Percentiles rank a stretch among this genome's conserved stretches.
Evolutionary conservation across 139 green algal genomes (phyloP).

Genomic region (Trebouxia sp.): DNA sequence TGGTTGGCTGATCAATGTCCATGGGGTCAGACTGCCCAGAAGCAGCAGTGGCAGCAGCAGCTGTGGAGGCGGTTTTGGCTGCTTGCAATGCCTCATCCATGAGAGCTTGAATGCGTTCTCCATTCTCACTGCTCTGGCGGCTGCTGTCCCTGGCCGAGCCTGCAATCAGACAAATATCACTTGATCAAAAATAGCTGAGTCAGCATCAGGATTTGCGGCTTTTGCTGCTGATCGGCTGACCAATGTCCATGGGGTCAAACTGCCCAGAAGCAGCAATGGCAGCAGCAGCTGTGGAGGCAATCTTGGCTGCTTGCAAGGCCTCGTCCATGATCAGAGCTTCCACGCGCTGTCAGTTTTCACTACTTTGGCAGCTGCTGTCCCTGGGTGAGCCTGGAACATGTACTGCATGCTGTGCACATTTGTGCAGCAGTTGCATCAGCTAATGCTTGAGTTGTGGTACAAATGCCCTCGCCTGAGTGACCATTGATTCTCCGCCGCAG

Average conservation of each 20-base stretch:
- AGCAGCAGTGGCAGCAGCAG: background rate
- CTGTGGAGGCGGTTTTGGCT: background rate
- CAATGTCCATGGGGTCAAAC: background rate
- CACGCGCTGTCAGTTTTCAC: background rate
- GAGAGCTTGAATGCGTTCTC: background rate
- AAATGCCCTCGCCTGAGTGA: no score
- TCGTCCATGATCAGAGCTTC: background rate
- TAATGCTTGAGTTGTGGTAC: no score
- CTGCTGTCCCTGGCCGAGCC: background rate
- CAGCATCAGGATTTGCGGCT: no score
- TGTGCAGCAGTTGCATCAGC: no score
- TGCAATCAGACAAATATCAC: background rate
- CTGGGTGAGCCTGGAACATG: background rate
- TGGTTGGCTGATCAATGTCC: background rate
- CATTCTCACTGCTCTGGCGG: background rate
- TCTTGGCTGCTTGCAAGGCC: background rate
- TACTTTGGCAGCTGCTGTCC: background rate
- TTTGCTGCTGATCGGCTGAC: background rate
- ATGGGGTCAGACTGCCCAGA: background rate
- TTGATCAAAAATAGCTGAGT: no score
- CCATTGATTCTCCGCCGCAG: no score
- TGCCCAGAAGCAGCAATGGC: background rate
- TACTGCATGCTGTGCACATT: no score
- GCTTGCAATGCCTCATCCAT: conserved; percentile 13
- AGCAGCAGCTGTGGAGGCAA: background rate